Conservation (phyloP, 1,284 basidiomycete species). For the Cutaneotrichosporon dermatis region DNA sequence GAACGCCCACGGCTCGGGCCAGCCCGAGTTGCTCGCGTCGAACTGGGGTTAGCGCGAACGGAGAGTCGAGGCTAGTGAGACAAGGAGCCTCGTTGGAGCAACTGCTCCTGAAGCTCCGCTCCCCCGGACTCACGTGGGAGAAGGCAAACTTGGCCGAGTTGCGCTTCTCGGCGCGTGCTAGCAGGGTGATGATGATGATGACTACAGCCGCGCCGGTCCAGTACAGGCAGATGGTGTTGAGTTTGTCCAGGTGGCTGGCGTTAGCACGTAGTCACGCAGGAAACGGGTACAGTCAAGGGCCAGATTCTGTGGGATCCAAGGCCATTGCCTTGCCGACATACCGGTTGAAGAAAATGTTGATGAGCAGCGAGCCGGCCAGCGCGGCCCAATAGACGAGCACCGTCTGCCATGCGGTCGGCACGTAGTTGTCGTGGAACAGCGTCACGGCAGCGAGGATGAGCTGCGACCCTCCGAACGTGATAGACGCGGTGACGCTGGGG, state of each 20-base stretch:
- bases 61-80: too few relatives aligned
- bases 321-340: background rate
- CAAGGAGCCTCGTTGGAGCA: too few relatives aligned
- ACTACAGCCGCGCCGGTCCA: constrained; percentile 50
- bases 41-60: constrained; percentile 7
- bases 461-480: constrained; percentile 53
- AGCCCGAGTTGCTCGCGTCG: constrained; percentile 17
- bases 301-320: too few relatives aligned
- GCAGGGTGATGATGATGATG: constrained; percentile 51
- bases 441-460: constrained; percentile 52
- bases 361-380: constrained; percentile 45
- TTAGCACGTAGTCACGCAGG: background rate
- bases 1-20: constrained; percentile 19
- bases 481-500: constrained; percentile 49
- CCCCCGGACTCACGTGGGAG: constrained; percentile 26
- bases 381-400: constrained; percentile 50
- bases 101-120: too few relatives aligned
- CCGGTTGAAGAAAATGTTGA: constrained; percentile 46
- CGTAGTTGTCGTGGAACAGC: constrained; percentile 48
- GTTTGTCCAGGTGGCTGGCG: constrained; percentile 37
- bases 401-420: constrained; percentile 49
- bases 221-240: constrained; percentile 49
- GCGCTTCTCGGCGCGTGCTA: constrained; percentile 47
- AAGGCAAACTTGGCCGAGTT: constrained; percentile 49
- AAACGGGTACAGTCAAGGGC: too few relatives aligned